Percentiles rank a stretch among this genome's conserved stretches.
Conservation (phyloP, 768 basidiomycete genomes). For the Leucogyrophana mollusca region DNA sequence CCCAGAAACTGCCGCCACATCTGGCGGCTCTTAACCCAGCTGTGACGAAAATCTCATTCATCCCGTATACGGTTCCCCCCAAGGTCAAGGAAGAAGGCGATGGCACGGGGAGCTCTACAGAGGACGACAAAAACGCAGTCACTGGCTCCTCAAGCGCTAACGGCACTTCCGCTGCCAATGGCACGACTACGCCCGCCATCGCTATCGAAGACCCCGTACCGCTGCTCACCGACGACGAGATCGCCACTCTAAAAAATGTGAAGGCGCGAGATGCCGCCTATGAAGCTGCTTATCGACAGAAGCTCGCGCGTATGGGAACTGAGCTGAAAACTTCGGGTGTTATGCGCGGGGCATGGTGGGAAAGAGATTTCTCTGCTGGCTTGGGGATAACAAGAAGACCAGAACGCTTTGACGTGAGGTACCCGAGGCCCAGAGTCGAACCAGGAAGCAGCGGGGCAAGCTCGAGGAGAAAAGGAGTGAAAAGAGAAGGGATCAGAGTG, state of each 20-base stretch:
- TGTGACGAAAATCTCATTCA: slow-evolving; percentile 28
- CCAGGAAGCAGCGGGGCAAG: slow-evolving; percentile 21
- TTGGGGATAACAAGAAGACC: slow-evolving; percentile 26
- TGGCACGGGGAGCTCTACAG: neutral
- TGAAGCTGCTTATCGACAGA: slow-evolving; percentile 44
- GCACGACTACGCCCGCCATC: slow-evolving; percentile 6
- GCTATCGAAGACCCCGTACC: slow-evolving; percentile 23
- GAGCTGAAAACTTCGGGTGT: slow-evolving; percentile 47
- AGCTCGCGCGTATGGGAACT: slow-evolving; percentile 50
- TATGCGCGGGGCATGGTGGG: slow-evolving; percentile 57
- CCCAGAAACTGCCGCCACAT: slow-evolving; percentile 32
- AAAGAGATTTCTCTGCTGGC: slow-evolving; percentile 46
- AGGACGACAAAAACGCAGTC: slow-evolving; percentile 24
- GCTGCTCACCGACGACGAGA: slow-evolving; percentile 31
- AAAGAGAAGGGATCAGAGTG: slow-evolving; percentile 73
- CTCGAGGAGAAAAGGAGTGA: slow-evolving; percentile 50
- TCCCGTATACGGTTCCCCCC: slow-evolving; percentile 19
- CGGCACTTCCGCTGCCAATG: slow-evolving; percentile 17
- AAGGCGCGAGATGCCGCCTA: slow-evolving; percentile 43
- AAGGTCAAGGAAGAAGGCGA: slow-evolving; percentile 20
- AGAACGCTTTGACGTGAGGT: slow-evolving; percentile 52
- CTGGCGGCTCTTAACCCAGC: slow-evolving; percentile 30
- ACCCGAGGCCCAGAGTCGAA: slow-evolving; percentile 46
- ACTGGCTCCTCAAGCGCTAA: slow-evolving; percentile 7
- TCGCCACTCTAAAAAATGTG: slow-evolving; percentile 31